Percentiles rank a stretch among this genome's conserved stretches.
Evolutionary conservation across 2,329 filamentous ascomycete species (phyloP).

Genomic region (Fusarium redolens): DNA sequence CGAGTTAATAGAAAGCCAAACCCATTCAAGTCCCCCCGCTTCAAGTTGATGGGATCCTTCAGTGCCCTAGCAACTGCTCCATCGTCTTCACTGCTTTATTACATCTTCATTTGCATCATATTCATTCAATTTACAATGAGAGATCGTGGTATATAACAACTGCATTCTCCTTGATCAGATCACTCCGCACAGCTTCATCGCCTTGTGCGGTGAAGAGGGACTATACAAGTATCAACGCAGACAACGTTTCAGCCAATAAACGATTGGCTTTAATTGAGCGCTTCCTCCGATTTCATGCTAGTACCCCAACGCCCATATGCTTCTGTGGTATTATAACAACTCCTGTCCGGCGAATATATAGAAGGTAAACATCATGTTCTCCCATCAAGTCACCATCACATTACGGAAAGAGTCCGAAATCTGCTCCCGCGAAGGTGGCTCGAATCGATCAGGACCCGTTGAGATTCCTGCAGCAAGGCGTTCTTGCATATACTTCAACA

Average conservation of each 20-base stretch:
- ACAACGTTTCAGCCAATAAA: constrained; percentile 36
- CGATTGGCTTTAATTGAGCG: constrained; percentile 35
- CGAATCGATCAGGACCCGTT: constrained; percentile 53
- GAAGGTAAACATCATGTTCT: constrained; percentile 28
- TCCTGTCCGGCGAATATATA: constrained; percentile 42
- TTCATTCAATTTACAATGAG: constrained; percentile 36
- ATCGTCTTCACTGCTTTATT: neutral
- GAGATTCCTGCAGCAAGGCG: constrained; percentile 70
- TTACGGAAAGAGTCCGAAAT: constrained; percentile 68
- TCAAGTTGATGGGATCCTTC: neutral
- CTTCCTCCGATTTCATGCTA: constrained; percentile 42
- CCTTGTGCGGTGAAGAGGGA: constrained; percentile 20
- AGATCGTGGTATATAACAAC: constrained; percentile 44
- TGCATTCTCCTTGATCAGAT: constrained; percentile 36
- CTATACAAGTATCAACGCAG: constrained; percentile 18
- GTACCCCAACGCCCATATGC: constrained; percentile 50
- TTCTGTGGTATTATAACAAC: constrained; percentile 45
- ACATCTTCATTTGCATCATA: neutral
- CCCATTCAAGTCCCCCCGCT: neutral
- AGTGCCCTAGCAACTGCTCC: neutral
- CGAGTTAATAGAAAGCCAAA: neutral
- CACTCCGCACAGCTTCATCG: constrained; percentile 24
- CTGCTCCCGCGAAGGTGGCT: constrained; percentile 59
- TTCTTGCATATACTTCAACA: constrained; percentile 90
- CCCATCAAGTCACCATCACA: constrained; percentile 61